phyloP scores from a whole-genome alignment of 2,329 filamentous ascomycete genomes.

The Lachnellula arida region DNA sequence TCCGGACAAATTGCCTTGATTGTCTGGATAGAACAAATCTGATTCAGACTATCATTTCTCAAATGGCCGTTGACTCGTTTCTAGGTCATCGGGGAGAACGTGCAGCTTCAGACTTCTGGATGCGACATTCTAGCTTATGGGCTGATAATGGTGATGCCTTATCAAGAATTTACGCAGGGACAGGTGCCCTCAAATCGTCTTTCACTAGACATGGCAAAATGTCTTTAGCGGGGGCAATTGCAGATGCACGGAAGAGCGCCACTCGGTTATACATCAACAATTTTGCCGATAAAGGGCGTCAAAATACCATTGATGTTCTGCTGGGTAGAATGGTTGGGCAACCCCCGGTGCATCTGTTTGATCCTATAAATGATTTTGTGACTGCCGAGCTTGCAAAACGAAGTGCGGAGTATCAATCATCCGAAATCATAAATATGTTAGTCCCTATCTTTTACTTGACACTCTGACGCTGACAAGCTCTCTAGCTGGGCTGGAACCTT shows the following conservation, averaged over 20 bases:
- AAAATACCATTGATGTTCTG: constrained; percentile 92
- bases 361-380: constrained; percentile 92
- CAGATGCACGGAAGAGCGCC: constrained; percentile 92
- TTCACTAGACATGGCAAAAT: constrained; percentile 95
- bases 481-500: constrained; percentile 70
- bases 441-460: background rate
- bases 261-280: constrained; percentile 97
- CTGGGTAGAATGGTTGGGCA: constrained; percentile 83
- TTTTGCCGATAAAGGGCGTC: constrained; percentile 86
- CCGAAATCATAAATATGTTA: constrained; percentile 65
- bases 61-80: constrained; percentile 86
- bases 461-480: background rate
- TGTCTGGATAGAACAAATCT: constrained; percentile 94
- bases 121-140: constrained; percentile 88
- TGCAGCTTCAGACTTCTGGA: constrained; percentile 79
- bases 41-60: constrained; percentile 91
- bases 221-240: constrained; percentile 86
- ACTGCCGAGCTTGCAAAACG: constrained; percentile 66
- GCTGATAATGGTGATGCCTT: constrained; percentile 94
- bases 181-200: constrained; percentile 89
- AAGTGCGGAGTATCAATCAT: constrained; percentile 69
- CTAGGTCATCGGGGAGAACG: constrained; percentile 65
- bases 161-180: constrained; percentile 94
- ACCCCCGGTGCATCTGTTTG: constrained; percentile 76
- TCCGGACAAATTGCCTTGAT: constrained; percentile 93